A percentile compares a stretch with the other conserved stretches of the same genome.
Evolutionary conservation across 164 flowering plant genomes (phyloP).

Genomic region (Sextonia rubra): DNA sequence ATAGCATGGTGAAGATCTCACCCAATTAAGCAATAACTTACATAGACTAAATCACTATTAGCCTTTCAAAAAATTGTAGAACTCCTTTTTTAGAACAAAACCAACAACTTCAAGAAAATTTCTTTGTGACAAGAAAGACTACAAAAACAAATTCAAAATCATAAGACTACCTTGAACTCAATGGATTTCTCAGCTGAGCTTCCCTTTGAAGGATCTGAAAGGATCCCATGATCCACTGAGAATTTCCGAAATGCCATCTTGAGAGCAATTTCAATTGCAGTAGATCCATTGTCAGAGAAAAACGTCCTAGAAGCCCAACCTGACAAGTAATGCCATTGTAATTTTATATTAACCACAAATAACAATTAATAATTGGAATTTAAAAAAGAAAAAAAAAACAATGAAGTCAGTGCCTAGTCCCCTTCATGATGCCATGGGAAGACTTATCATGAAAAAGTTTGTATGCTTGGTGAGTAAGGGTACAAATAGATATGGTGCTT

Average conservation of each 20-base stretch:
- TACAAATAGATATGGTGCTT: no score
- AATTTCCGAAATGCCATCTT: conserved; percentile 99
- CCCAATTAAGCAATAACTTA: no score
- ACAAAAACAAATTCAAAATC: background rate
- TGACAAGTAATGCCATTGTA: conserved; percentile 19
- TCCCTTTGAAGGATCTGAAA: conserved; percentile 17
- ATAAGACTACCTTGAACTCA: conserved; percentile 52
- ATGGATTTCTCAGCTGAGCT: conserved; percentile 19
- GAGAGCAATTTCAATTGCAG: conserved; percentile 92
- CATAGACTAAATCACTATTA: no score
- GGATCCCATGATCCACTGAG: conserved; percentile 56
- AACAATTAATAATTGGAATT: background rate
- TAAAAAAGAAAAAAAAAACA: no score
- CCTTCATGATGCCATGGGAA: no score
- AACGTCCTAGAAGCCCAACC: conserved; percentile 95
- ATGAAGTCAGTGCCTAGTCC: no score
- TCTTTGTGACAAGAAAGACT: background rate
- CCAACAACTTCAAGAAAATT: background rate
- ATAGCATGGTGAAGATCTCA: no score
- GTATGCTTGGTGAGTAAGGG: no score
- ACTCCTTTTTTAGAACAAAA: background rate
- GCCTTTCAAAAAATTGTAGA: background rate
- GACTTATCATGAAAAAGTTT: no score
- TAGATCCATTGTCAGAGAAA: conserved; percentile 96
- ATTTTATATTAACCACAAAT: background rate